Base-by-base conservation (phyloP, 140 eudicot species). In the Ambrosia hybrid region DNA sequence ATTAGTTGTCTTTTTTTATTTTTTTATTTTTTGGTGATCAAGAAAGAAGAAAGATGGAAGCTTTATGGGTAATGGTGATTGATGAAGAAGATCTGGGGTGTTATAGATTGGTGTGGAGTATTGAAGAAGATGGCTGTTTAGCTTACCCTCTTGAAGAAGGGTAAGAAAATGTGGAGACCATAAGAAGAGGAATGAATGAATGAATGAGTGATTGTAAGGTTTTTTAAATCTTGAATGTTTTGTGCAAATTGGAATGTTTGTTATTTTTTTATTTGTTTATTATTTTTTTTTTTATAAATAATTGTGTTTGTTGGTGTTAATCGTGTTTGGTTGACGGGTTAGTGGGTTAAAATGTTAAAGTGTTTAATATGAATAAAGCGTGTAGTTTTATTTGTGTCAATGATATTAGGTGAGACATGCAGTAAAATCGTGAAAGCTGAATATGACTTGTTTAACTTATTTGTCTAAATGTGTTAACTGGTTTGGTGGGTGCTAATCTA, bases 131-230 rank as follows among this genome's bases (percentile, higher is more conserved):
- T 56, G 61, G 34, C 61, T 56, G 61, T 56, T 56, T 56, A 56
- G 61, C 61, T 56, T 56, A 16, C 61, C 61, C 33, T 11, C 55
- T 10, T 56, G 9, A 15, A 15, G 34, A 14, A 33, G 34, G 61
- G 61, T 6, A 56, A 56, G 61, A 56, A 56, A 56, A 56, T 56
- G 61, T 56, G 61, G 61, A 56, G 61, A 56, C 61, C 61, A 56
- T 56, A 11, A 14, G 55, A 49, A 49, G 48, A 43, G 14, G 55
- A 49, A 49, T 49, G 34, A 17, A 56, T 8, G 34, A 17, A 16
- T 2, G 60, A 55, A 2, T 30, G 34, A 30, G 34, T 30, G 34
- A 30, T 30, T 30, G 5, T 33, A 14, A 52, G 4, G 6, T 14
- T 15, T 15, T 14, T 5, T 15, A 15, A 43, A 43, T 49, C 55